These are phyloP conservation scores for Tremellales sp. DNA, from an alignment of 1,284 basidiomycete genomes.

Conservation along the genomic window DNA sequence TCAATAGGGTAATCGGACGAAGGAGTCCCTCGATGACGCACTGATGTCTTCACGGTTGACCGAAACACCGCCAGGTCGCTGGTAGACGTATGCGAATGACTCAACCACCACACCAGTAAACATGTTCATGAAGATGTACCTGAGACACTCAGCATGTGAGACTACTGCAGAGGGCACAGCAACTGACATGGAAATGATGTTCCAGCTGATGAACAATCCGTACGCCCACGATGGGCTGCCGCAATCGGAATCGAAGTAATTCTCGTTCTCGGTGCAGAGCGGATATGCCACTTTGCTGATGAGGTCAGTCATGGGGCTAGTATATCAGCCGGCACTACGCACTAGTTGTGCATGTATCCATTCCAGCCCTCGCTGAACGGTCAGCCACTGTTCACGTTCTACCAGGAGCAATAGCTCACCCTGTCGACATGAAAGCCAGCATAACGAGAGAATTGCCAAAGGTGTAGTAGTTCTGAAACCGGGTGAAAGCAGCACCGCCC, in stretches of 20 bases:
- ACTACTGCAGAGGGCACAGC: conserved; percentile 10
- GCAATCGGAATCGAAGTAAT: conserved; percentile 75
- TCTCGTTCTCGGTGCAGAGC: conserved; percentile 64
- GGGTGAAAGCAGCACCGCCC: conserved; percentile 62
- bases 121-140: conserved; percentile 95
- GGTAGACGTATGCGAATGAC: conserved; percentile 95
- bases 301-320: not conserved
- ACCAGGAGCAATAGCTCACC: conserved; percentile 32
- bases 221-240: conserved; percentile 83
- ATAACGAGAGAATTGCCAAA: conserved; percentile 80
- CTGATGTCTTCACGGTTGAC: conserved; percentile 88
- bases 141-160: conserved; percentile 7
- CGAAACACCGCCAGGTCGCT: conserved; percentile 70
- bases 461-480: conserved; percentile 74
- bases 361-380: conserved; percentile 84
- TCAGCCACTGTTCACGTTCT: conserved; percentile 1
- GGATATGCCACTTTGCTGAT: conserved; percentile 70
- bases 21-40: conserved; percentile 12
- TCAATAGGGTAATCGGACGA: not conserved
- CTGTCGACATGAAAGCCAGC: conserved; percentile 59
- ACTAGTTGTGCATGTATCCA: conserved; percentile 92
- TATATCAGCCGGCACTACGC: conserved; percentile 36
- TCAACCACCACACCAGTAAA: conserved; percentile 95
- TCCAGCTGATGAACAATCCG: conserved; percentile 91
- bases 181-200: conserved; percentile 84